These are phyloP conservation scores for Calonectria honghensis DNA, from an alignment of 2,329 filamentous ascomycete species.

Conservation along the genomic window DNA sequence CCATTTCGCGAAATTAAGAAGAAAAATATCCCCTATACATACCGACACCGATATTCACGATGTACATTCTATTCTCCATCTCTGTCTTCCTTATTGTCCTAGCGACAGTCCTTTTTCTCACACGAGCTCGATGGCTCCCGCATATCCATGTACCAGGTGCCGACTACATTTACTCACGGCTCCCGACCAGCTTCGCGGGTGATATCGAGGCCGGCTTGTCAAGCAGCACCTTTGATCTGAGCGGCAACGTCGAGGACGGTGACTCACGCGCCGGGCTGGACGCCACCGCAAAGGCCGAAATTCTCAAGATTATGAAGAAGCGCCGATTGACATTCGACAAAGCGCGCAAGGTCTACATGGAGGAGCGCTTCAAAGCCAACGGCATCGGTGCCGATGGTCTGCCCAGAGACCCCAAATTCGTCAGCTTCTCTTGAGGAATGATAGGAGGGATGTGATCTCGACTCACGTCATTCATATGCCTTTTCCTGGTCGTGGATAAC, in stretches of 20 bases:
- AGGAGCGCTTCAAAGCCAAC: slow-evolving; percentile 89
- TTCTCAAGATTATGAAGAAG: slow-evolving; percentile 93
- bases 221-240: slow-evolving; percentile 88
- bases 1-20: background rate
- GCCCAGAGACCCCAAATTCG: slow-evolving; percentile 95
- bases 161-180: slow-evolving; percentile 83
- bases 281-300: slow-evolving; percentile 85
- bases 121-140: slow-evolving; percentile 85
- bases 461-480: background rate
- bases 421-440: slow-evolving; percentile 80
- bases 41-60: slow-evolving; percentile 62
- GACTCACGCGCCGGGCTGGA: slow-evolving; percentile 90
- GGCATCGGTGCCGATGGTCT: slow-evolving; percentile 91
- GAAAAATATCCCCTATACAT: background rate
- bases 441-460: background rate
- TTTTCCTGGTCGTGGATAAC: background rate
- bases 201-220: slow-evolving; percentile 93
- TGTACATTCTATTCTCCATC: slow-evolving; percentile 90
- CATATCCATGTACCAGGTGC: slow-evolving; percentile 75
- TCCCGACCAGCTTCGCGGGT: slow-evolving; percentile 85
- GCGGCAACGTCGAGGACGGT: slow-evolving; percentile 84
- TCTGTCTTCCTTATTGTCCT: slow-evolving; percentile 82
- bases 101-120: slow-evolving; percentile 87
- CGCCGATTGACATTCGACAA: slow-evolving; percentile 91
- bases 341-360: slow-evolving; percentile 89